Conservation (phyloP, 2,329 filamentous ascomycete species). For the Xylaria multiplex region DNA sequence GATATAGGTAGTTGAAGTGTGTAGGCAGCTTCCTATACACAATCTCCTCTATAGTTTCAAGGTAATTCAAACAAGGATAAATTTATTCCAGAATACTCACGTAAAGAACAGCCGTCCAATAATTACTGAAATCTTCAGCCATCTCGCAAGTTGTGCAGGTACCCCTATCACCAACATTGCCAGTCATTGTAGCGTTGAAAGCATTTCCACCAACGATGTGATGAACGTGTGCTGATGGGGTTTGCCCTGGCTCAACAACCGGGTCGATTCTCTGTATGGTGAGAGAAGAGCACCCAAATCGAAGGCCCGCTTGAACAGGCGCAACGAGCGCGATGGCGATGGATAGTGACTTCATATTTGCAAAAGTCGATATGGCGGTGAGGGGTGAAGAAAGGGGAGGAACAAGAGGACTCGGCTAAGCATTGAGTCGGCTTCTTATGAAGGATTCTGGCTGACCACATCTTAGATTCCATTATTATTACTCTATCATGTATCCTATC, state of each 20-base stretch:
- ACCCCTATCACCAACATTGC: slow-evolving; percentile 44
- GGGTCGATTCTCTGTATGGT: slow-evolving; percentile 48
- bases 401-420: slow-evolving; percentile 19
- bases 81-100: slow-evolving; percentile 16
- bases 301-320: slow-evolving; percentile 47
- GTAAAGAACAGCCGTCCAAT: slow-evolving; percentile 50
- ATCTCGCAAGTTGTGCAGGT: slow-evolving; percentile 49
- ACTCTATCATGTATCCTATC: background rate
- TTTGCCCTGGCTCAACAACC: slow-evolving; percentile 46
- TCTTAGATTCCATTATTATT: background rate
- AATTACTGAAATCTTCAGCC: slow-evolving; percentile 47
- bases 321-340: slow-evolving; percentile 44
- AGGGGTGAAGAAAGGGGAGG: slow-evolving; percentile 13
- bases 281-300: slow-evolving; percentile 47
- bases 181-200: slow-evolving; percentile 48
- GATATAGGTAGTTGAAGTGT: background rate
- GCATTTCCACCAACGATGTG: slow-evolving; percentile 50
- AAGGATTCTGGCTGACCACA: background rate
- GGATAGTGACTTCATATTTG: slow-evolving; percentile 46
- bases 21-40: background rate
- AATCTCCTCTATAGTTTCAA: background rate
- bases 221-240: slow-evolving; percentile 46
- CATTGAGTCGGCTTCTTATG: slow-evolving; percentile 22
- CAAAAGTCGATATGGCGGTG: slow-evolving; percentile 7
- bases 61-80: background rate